Evolutionary conservation across 495 filamentous ascomycete species (phyloP), one percentile per base, ranked within the genome.

Genomic region (Apiosordaria backusii): DNA sequence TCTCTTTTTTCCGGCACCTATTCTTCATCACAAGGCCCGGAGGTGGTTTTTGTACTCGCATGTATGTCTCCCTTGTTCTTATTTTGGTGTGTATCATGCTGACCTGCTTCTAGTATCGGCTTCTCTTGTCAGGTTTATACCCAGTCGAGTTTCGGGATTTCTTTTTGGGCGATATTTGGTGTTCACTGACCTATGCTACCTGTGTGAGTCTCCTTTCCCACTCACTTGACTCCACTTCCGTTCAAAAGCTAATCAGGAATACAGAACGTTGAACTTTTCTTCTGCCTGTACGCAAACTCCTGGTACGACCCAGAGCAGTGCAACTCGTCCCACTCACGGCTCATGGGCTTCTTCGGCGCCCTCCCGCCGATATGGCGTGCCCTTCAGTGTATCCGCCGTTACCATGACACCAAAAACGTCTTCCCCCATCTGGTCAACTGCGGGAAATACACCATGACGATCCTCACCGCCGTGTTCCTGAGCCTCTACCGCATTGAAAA

Each of bases 121-220:
- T 98, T 25, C 78, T 96, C 57, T 82, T 92, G 22, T 90, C 95
- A 19, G 95, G 95, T 16, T 70, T 95, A 13, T 97, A 93, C 75
- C 92, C 90, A 10, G 95, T 99, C 21, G 95, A 97, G 74, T 99
- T 98, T 73, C 87, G 92, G 65, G 95, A 99, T 75, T 98, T 99
- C 79, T 99, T 97, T 76, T 83, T 98, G 0, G 95, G 95, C 18
- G 95, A 99, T 74, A 97, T 98, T 84, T 96, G 92, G 73, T 98
- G 95, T 74, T 98, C 95, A 4, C 85, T 93, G 61, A 95, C 92
- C 7, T 98, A 99, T 76, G 83, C 88, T 27, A 90, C 92, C 73
- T 89, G 91, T 24, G 92, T 96, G 83, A 82, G 92, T 86, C 5
- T 1, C 24, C 19, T 4, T 50, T 40, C 35, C 40, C 25, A 26